These are phyloP conservation scores for Fomitopsis pulvina DNA, from an alignment of 768 basidiomycete species.

Conservation along the genomic window DNA sequence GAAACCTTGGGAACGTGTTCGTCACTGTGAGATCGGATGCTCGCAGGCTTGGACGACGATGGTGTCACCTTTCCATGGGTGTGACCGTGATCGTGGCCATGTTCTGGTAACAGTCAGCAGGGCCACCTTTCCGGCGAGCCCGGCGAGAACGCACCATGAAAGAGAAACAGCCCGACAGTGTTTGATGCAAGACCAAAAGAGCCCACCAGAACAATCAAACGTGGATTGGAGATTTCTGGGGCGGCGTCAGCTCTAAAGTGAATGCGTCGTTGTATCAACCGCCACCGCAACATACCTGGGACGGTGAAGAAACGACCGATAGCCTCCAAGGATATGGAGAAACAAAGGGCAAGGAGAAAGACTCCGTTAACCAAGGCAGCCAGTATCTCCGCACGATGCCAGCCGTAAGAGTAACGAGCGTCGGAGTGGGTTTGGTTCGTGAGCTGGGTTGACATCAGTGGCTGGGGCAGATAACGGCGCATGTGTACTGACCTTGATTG, in stretches of 20 bases:
- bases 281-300: conserved; percentile 46
- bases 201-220: conserved; percentile 86
- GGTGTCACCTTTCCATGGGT: conserved; percentile 17
- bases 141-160: conserved; percentile 64
- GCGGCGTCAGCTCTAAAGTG: not conserved
- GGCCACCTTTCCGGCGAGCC: not conserved
- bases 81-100: conserved; percentile 53
- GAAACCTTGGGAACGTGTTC: conserved; percentile 11
- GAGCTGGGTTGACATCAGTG: conserved; percentile 36
- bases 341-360: conserved; percentile 93
- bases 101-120: conserved; percentile 36
- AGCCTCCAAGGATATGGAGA: conserved; percentile 92
- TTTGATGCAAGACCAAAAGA: conserved; percentile 86
- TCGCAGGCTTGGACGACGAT: conserved; percentile 33
- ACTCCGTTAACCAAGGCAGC: conserved; percentile 96
- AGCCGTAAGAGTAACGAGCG: conserved; percentile 93
- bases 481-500: conserved; percentile 57
- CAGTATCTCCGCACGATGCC: conserved; percentile 96
- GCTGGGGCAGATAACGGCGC: not conserved
- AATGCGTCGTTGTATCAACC: not conserved
- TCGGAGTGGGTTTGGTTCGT: conserved; percentile 51
- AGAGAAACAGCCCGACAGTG: conserved; percentile 87
- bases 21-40: conserved; percentile 21
- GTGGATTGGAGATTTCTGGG: conserved; percentile 83
- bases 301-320: conserved; percentile 83